Conservation (phyloP, 108 stramenopile genomes). For the Licmophora abbreviata region DNA sequence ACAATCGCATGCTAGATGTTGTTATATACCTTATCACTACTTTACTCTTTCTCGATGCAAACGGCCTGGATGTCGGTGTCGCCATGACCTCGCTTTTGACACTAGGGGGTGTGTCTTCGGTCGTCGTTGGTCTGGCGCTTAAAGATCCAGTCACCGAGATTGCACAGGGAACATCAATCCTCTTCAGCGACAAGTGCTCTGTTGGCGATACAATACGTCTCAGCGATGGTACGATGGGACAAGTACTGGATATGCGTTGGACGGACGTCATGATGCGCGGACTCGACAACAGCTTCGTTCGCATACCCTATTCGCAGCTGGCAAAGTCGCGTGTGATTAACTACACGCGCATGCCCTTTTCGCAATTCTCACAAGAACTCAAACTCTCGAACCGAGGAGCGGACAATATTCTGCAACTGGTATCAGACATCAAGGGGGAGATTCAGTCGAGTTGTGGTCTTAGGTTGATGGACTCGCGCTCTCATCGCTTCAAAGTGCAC, state of each 20-base stretch:
- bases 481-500: slow-evolving; percentile 38
- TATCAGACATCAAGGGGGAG: slow-evolving; percentile 42
- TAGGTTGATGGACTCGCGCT: slow-evolving; percentile 45
- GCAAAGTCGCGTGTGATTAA: slow-evolving; percentile 39
- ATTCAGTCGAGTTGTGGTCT: slow-evolving; percentile 42
- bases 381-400: slow-evolving; percentile 43
- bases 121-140: slow-evolving; percentile 12
- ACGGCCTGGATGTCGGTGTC: slow-evolving; percentile 11
- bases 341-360: slow-evolving; percentile 24
- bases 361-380: slow-evolving; percentile 57
- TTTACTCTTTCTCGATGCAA: slow-evolving; percentile 9
- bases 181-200: slow-evolving; percentile 36
- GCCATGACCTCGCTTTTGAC: slow-evolving; percentile 15
- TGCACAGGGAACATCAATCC: slow-evolving; percentile 44
- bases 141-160: slow-evolving; percentile 12
- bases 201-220: slow-evolving; percentile 50
- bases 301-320: slow-evolving; percentile 53
- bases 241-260: slow-evolving; percentile 42
- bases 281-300: slow-evolving; percentile 36
- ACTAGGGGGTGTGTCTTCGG: slow-evolving; percentile 10
- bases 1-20: slow-evolving; percentile 12
- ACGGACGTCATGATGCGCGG: slow-evolving; percentile 22
- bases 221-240: slow-evolving; percentile 49
- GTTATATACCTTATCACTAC: slow-evolving; percentile 6
- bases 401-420: slow-evolving; percentile 38